Evolutionary conservation across 352 stramenopile species (phyloP), one percentile per base, ranked within the genome.

Genomic region (Phytophthora aleatoria): DNA sequence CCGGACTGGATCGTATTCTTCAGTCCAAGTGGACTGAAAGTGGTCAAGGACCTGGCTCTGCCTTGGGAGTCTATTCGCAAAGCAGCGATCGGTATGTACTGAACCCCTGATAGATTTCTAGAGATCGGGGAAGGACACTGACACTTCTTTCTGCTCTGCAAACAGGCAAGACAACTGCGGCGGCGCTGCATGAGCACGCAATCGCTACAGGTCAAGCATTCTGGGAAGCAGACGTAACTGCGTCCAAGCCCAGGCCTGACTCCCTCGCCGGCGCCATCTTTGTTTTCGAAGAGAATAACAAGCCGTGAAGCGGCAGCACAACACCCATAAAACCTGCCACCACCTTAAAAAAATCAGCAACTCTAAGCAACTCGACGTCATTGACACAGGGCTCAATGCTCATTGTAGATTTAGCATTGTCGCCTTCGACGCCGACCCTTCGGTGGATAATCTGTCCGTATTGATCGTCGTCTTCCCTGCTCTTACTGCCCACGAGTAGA

Each of bases 1-100:
- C 84, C 83, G 6, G 57, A 84, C 11, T 95, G 87, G 87, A 67
- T 93, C 30, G 84, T 81, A 13, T 93, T 89, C 69, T 95, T 95
- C 57, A 95, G 87, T 58, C 87, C 87, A 0, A 95, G 87, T 38
- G 87, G 87, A 3, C 67, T 95, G 5, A 84, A 87, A 35, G 83
- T 76, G 9, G 73, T 82, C 3, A 80, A 81, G 8, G 63, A 67
- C 1, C 20, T 90, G 27, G 30, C 48, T 30, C 36, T 87, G 12
- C 66, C 72, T 28, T 93, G 84, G 87, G 42, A 63, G n/a, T 64
- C 45, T 5, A 79, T 95, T 45, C 80, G 77, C 38, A 95, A 95
- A 52, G 87, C 80, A 28, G 79, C 87, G 0, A 92, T 95, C 41
- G 86, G 85, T 91, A 72, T 41, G 78, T 64, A 30, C 52, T 10